Conservation (phyloP, 805 yeast genomes). For the Saccharomycopsis sp. region DNA sequence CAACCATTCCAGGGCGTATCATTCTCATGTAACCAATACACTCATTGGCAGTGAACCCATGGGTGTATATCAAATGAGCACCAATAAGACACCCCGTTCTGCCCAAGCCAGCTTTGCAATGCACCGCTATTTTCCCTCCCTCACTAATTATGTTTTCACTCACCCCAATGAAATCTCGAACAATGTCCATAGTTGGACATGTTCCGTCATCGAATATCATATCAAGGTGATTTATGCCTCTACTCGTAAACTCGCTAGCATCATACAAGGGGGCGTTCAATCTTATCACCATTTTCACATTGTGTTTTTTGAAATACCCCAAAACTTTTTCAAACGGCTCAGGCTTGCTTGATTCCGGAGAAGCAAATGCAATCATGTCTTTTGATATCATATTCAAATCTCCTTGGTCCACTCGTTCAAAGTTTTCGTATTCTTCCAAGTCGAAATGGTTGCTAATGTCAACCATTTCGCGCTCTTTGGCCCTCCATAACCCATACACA, state of each 20-base stretch:
- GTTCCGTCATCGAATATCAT: constrained; percentile 98
- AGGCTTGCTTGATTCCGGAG: constrained; percentile 66
- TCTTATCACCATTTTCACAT: constrained; percentile 84
- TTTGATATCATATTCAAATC: constrained; percentile 88
- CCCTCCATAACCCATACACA: constrained; percentile 95
- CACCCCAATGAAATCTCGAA: constrained; percentile 87
- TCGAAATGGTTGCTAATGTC: constrained; percentile 82
- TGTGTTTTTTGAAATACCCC: constrained; percentile 58
- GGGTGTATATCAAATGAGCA: constrained; percentile 90
- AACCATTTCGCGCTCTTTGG: constrained; percentile 82
- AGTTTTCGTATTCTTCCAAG: constrained; percentile 87
- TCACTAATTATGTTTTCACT: constrained; percentile 78
- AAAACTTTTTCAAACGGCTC: constrained; percentile 79
- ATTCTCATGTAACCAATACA: constrained; percentile 95
- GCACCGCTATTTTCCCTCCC: constrained; percentile 94
- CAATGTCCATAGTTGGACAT: constrained; percentile 93
- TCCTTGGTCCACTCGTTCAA: constrained; percentile 94
- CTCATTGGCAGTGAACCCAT: constrained; percentile 95
- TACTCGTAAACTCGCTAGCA: constrained; percentile 67
- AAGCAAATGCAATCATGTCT: constrained; percentile 95
- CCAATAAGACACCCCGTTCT: constrained; percentile 97
- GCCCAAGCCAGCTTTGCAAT: constrained; percentile 97
- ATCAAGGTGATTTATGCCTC: constrained; percentile 83
- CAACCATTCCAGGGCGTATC: constrained; percentile 99
- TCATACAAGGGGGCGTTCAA: constrained; percentile 88